Evolutionary conservation across 345 rosid genomes (phyloP), one percentile per base, ranked within the genome.

Genomic region (Capsella bursapastoris): DNA sequence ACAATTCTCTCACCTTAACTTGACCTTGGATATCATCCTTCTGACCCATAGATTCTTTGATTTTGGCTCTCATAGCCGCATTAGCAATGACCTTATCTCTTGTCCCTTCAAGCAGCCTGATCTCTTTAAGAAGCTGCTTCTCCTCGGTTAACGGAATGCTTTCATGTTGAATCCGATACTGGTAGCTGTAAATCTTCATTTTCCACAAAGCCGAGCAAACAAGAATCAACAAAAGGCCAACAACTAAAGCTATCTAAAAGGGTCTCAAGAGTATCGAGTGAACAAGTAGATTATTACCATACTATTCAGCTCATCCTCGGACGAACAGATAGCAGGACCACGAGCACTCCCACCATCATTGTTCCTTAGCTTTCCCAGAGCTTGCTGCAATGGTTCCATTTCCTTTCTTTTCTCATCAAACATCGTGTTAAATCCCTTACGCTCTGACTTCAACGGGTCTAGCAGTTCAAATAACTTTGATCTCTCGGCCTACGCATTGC

Each of bases 91-190:
- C 99, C 71, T 86, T 88, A 13, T 87, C 96, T 84, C 99, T 86
- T 44, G 99, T 96, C 44, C 89, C 92, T 80, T 92, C 98, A 57
- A 96, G 91, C 80, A 75, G 97, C 79, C 87, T 90, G 74, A 96
- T 86, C 81, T 96, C 98, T 82, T 83, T 88, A 40, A 96, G 90
- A 55, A 90, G 34, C 82, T 96, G 90, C 84, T 96, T 96, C 86
- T 96, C 99, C 85, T 96, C 98, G 0, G 91, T 45, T 75, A 96
- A 68, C 5, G 96, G 79, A 74, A 92, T 92, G 86, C 98, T 92
- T 74, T 92, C 97, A 57, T 96, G 99, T 75, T 92, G 94, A 52
- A 96, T 92, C 66, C 85, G 90, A 57, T 89, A 96, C 40, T 90
- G 84, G 79, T 80, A 86, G 77, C 93, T 83, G 82, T 76, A 80